Evolutionary conservation across 495 filamentous ascomycete species (phyloP), one percentile per base, ranked within the genome.

Genomic region (Xylaria intraflava): DNA sequence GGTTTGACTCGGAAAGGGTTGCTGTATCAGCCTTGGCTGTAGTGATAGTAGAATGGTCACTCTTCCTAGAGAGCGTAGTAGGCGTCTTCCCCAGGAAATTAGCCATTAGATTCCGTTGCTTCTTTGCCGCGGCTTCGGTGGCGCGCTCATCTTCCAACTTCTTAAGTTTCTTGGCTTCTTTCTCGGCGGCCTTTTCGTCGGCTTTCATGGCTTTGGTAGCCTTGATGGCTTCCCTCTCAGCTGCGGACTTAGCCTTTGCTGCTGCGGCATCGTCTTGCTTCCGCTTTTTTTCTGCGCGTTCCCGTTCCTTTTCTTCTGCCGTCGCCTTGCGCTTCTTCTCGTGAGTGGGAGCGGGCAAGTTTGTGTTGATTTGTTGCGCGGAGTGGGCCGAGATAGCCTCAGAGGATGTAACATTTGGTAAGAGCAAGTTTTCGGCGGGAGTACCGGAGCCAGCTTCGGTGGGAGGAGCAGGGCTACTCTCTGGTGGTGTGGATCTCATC

Each of bases 31-130:
- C 49, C 3, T 53, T 49, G n/a, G 46, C 54, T 67, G 67, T 51
- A 42, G 62, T n/a, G n/a, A n/a, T 10, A 66, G 65, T 11, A 64
- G 70, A 29, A 51, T 49, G 49, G 56, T 42, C 38, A 36, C 71
- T 27, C 47, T 68, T 57, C 27, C 63, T 57, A 20, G 59, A 53
- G 22, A 51, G 57, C 14, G 53, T 47, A 55, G 48, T 45, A 12
- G 66, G 55, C 41, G 65, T 60, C 60, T 69, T 65, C 44, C 68
- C 65, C 46, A 69, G 53, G 43, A 64, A 69, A 64, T 79, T 87
- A 74, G 46, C 77, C 67, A 82, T 85, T 47, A 63, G 56, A 52
- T 72, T 79, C 57, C 62, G 74, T 64, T 82, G 84, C 55, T 84
- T 86, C 46, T 84, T 80, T 46, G 86, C 79, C 53, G 77, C 84